phyloP scores from a whole-genome alignment of 805 yeast genomes.

The Yarrowia sp. region DNA sequence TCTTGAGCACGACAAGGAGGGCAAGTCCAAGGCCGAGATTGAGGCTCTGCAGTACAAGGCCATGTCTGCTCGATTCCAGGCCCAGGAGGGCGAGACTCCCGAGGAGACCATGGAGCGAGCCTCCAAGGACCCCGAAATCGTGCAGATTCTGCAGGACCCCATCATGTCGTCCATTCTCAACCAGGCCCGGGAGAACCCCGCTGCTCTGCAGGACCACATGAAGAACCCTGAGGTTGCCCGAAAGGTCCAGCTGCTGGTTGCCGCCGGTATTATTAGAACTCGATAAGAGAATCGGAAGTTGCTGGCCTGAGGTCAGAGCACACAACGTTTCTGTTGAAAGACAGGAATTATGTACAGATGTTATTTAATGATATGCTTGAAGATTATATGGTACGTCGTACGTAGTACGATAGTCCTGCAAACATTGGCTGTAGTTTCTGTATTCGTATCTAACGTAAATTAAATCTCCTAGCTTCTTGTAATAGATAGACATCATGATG shows the following conservation, averaged over 20 bases:
- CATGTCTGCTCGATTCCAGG: slow-evolving; percentile 66
- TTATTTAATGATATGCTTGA: not conserved
- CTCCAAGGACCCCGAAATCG: slow-evolving; percentile 90
- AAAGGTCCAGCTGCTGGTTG: slow-evolving; percentile 84
- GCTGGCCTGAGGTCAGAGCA: no score
- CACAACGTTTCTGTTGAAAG: not conserved
- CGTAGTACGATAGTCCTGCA: not conserved
- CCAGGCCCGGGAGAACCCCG: slow-evolving; percentile 94
- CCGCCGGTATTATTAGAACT: slow-evolving; percentile 95
- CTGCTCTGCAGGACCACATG: slow-evolving; percentile 97
- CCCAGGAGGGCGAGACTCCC: slow-evolving; percentile 83
- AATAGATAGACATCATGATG: no score
- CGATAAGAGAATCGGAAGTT: slow-evolving; percentile 43
- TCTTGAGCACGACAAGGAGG: slow-evolving; percentile 65
- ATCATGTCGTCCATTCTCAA: slow-evolving; percentile 92
- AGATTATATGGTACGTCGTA: not conserved
- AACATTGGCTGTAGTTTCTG: no score
- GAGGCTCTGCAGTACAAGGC: slow-evolving; percentile 80
- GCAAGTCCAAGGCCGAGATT: slow-evolving; percentile 65
- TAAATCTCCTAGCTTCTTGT: no score
- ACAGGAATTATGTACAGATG: not conserved
- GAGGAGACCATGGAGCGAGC: slow-evolving; percentile 92
- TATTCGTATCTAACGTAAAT: no score
- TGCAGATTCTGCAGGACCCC: slow-evolving; percentile 83
- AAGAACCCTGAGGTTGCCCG: slow-evolving; percentile 87